These are phyloP conservation scores for Hyaloperonospora brassicae DNA, from an alignment of 352 stramenopile species.

Conservation along the genomic window DNA sequence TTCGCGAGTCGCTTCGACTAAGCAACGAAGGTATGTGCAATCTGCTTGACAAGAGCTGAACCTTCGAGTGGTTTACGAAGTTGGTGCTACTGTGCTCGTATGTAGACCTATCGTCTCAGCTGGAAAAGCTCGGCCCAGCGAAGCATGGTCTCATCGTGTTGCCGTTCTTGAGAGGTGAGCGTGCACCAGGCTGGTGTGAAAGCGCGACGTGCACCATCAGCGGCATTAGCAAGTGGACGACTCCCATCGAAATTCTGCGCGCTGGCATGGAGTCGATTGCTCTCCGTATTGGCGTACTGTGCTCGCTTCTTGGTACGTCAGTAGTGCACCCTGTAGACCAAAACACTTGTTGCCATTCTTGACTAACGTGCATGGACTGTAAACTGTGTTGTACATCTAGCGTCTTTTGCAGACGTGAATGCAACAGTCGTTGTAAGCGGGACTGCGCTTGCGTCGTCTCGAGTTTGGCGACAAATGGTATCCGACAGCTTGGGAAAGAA, in stretches of 20 bases:
- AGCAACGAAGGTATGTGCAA: conserved; percentile 31
- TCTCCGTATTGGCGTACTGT: conserved; percentile 80
- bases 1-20: conserved; percentile 62
- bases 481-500: conserved; percentile 71
- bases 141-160: conserved; percentile 79
- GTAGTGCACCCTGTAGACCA: background rate
- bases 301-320: conserved; percentile 67
- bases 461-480: conserved; percentile 83
- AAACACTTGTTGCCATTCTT: background rate
- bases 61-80: background rate
- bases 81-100: conserved; percentile 1
- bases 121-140: conserved; percentile 46
- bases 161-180: conserved; percentile 90
- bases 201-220: conserved; percentile 87
- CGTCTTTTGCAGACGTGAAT: conserved; percentile 37
- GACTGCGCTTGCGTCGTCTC: conserved; percentile 71
- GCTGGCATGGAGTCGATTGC: conserved; percentile 87
- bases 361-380: background rate
- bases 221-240: conserved; percentile 88
- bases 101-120: conserved; percentile 19
- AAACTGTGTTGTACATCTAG: conserved; percentile 9
- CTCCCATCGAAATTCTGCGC: conserved; percentile 81
- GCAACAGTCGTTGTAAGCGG: conserved; percentile 68
- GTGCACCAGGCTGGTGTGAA: conserved; percentile 88
- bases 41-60: conserved; percentile 1